phyloP scores from a whole-genome alignment of 2,329 filamentous ascomycete species.

The Hirsutella rhossiliensis region DNA sequence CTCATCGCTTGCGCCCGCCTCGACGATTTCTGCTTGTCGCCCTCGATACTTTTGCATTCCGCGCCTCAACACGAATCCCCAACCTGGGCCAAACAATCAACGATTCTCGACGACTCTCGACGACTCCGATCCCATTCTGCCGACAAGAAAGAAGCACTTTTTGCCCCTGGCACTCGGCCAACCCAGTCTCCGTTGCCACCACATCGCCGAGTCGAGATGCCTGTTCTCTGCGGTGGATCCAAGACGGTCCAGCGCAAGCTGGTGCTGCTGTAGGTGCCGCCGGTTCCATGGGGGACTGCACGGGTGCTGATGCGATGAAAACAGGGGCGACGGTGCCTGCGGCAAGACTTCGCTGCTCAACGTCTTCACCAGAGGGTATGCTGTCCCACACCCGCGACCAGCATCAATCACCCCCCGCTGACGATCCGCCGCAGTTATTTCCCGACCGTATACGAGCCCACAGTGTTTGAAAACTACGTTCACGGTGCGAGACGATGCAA shows the following conservation, averaged over 20 bases:
- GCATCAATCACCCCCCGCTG: neutral
- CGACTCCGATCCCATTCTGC: too few relatives aligned
- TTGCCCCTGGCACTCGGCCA: neutral
- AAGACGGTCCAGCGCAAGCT: slow-evolving; percentile 94
- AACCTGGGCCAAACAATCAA: too few relatives aligned
- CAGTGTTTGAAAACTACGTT: slow-evolving; percentile 98
- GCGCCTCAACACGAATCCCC: too few relatives aligned
- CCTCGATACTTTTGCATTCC: too few relatives aligned
- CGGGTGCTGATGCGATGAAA: neutral
- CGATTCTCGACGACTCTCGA: too few relatives aligned
- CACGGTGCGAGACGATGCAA: slow-evolving; percentile 50
- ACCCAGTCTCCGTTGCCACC: neutral
- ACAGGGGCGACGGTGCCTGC: slow-evolving; percentile 85
- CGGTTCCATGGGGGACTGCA: neutral
- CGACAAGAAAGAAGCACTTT: too few relatives aligned
- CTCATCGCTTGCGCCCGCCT: too few relatives aligned
- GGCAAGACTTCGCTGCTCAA: slow-evolving; percentile 96
- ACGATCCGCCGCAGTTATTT: slow-evolving; percentile 58
- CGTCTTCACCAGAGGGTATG: slow-evolving; percentile 91
- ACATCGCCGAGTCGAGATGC: neutral
- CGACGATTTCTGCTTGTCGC: too few relatives aligned
- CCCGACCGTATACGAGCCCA: slow-evolving; percentile 95
- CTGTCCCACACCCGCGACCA: neutral
- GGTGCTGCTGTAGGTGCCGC: slow-evolving; percentile 61
- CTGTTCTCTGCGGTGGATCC: slow-evolving; percentile 49